Evolutionary conservation across 768 basidiomycete species (phyloP), one percentile per base, ranked within the genome.

Genomic region (Rhodotorula babjevae): DNA sequence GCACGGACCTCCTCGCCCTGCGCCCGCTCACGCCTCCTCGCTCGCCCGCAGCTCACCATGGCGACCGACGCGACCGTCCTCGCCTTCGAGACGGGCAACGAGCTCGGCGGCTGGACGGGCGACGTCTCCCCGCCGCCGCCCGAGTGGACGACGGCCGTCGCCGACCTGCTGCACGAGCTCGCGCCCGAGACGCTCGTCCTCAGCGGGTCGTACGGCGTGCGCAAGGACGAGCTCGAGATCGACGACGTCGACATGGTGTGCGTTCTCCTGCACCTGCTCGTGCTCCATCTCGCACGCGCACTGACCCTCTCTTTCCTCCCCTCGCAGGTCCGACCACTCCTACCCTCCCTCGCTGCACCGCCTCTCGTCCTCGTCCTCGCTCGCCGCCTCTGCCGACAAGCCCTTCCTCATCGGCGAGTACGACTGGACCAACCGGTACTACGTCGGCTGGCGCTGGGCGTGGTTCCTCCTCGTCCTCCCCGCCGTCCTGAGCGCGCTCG

Each of bases 71-170:
- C 78, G 0, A 78, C 78, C 29, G 70, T 79, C 25, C 56, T 78
- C 61, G 75, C 75, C 0, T 76, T 76, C 55, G 78, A 79, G 56
- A 75, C 76, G 0, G 78, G 78, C 6, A 79, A 79, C 69, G 78
- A 79, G 55, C 71, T 77, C 12, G 75, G 73, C 12, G 68, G 69
- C 2, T 77, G 61, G 55, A 56, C 65, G 2, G 68, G 65, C 6
- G 36, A 46, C 4, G 2, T n/a, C 21, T 63, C 58, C 27, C 65
- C 72, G 21, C 73, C 78, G 1, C 73, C 78, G 0, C 67, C 65
- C 25, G 68, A 64, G 14, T 79, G 78, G 78, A 73, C 76, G 1
- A 62, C 59, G 5, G 56, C 65, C 16, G 69, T 78, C 53, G 63
- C 78, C 5, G 40, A 29, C 29, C 73, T 73, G 33, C 52, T 79